Conservation (phyloP, 1,139 yeast species). For the Taphrina flavorubra region DNA sequence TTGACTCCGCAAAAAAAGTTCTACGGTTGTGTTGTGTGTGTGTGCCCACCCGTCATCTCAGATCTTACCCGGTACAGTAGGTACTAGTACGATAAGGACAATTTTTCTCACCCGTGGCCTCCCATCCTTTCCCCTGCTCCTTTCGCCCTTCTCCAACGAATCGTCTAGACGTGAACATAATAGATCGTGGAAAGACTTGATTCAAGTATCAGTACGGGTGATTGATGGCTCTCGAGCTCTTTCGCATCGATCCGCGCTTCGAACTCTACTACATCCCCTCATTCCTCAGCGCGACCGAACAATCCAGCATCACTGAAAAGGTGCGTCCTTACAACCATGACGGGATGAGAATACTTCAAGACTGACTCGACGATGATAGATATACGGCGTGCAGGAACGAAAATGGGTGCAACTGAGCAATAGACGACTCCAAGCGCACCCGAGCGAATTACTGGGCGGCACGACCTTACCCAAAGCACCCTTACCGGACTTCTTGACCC, state of each 20-base stretch:
- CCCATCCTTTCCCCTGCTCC: too few species aligned
- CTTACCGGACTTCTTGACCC: constrained; percentile 43
- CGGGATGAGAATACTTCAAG: too few species aligned
- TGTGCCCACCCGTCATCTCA: too few species aligned
- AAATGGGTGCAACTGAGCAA: constrained; percentile 44
- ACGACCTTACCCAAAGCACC: constrained; percentile 42
- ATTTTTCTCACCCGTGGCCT: too few species aligned
- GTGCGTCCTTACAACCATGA: too few species aligned
- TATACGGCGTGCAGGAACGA: constrained; percentile 30
- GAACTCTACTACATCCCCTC: constrained; percentile 43
- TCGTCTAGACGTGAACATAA: too few species aligned
- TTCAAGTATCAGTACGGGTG: too few species aligned
- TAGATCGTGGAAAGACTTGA: too few species aligned
- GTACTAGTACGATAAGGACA: too few species aligned
- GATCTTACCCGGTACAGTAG: too few species aligned
- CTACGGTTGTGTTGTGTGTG: too few species aligned
- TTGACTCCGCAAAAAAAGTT: neutral
- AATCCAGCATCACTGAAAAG: constrained; percentile 40
- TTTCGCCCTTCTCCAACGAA: too few species aligned
- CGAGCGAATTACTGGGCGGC: constrained; percentile 44
- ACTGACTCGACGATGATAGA: neutral
- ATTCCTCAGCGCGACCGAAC: constrained; percentile 42
- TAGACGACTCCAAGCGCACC: constrained; percentile 45
- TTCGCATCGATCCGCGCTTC: constrained; percentile 9
- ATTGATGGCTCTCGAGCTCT: constrained; percentile 16